Conservation (phyloP, 1,284 basidiomycete species). For the Boletus smithii region DNA sequence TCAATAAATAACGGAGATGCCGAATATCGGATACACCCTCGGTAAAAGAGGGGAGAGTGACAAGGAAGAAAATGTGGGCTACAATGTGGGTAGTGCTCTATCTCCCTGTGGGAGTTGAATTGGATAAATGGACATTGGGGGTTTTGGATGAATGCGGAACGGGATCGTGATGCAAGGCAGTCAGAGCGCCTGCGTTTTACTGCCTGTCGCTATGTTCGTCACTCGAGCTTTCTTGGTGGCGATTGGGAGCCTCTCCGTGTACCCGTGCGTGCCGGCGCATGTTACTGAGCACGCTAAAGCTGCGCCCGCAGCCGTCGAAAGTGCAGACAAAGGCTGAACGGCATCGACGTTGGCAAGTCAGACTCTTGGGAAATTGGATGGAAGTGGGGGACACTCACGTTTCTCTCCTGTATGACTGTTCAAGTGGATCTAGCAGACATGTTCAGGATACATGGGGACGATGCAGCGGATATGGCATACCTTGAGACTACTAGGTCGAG, state of each 20-base stretch:
- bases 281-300: constrained; percentile 83
- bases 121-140: constrained; percentile 2
- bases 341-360: constrained; percentile 10
- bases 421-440: constrained; percentile 62
- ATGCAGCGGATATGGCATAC: constrained; percentile 36
- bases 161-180: constrained; percentile 6
- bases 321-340: constrained; percentile 70
- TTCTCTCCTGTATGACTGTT: constrained; percentile 84
- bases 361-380: background rate
- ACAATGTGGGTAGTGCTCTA: constrained; percentile 10
- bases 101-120: background rate
- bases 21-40: constrained; percentile 17
- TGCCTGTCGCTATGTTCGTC: constrained; percentile 44
- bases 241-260: constrained; percentile 45
- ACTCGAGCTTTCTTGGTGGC: constrained; percentile 40
- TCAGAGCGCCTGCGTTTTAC: constrained; percentile 21
- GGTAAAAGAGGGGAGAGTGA: background rate
- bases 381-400: constrained; percentile 48
- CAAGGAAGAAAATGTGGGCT: constrained; percentile 11
- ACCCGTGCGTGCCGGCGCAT: constrained; percentile 81
- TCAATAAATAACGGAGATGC: constrained; percentile 17
- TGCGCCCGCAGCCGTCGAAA: constrained; percentile 69
- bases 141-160: constrained; percentile 4
- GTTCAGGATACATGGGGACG: constrained; percentile 10
- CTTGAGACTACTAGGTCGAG: constrained; percentile 76